Percentiles rank a stretch among this genome's conserved stretches.
Conservation (phyloP, 495 filamentous ascomycete genomes). For the Penicillium subrubescens region DNA sequence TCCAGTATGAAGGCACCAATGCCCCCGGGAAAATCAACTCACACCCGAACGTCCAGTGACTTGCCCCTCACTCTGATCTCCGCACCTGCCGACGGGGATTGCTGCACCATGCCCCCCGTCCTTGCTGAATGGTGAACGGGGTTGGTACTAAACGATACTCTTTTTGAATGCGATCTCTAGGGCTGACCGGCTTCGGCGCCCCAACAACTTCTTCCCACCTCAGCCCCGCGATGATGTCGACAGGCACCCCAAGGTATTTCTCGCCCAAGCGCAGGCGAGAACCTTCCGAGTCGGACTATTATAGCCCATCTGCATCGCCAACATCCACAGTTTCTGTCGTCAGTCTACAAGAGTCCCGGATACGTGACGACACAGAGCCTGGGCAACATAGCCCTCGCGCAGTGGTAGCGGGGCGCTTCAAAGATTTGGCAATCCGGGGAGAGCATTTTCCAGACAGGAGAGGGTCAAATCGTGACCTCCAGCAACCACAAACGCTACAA, state of each 20-base stretch:
- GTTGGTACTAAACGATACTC: slow-evolving; percentile 3
- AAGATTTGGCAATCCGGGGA: slow-evolving; percentile 60
- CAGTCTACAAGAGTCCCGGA: slow-evolving; percentile 38
- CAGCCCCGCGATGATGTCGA: slow-evolving; percentile 41
- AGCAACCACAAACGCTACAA: slow-evolving; percentile 12
- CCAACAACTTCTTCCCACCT: slow-evolving; percentile 22
- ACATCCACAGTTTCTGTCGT: slow-evolving; percentile 36
- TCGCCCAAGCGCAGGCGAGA: slow-evolving; percentile 50
- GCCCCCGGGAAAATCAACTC: slow-evolving; percentile 18
- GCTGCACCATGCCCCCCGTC: slow-evolving; percentile 15
- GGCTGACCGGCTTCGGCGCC: slow-evolving; percentile 28
- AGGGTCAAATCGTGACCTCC: slow-evolving; percentile 21
- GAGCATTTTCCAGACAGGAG: slow-evolving; percentile 34
- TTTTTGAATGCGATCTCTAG: slow-evolving; percentile 10
- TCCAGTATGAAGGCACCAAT: slow-evolving; percentile 5
- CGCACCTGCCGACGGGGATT: slow-evolving; percentile 13
- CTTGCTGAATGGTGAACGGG: slow-evolving; percentile 15
- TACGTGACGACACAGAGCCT: slow-evolving; percentile 39
- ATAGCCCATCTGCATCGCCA: slow-evolving; percentile 41
- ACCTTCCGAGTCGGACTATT: slow-evolving; percentile 37
- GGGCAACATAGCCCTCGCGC: slow-evolving; percentile 60
- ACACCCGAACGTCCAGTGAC: slow-evolving; percentile 17
- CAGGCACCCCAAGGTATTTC: slow-evolving; percentile 25
- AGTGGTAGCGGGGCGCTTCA: slow-evolving; percentile 64
- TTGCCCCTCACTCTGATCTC: slow-evolving; percentile 30